Evolutionary conservation across 352 stramenopile genomes (phyloP), one percentile per base, ranked within the genome.

Genomic region (Peronospora farinosa): DNA sequence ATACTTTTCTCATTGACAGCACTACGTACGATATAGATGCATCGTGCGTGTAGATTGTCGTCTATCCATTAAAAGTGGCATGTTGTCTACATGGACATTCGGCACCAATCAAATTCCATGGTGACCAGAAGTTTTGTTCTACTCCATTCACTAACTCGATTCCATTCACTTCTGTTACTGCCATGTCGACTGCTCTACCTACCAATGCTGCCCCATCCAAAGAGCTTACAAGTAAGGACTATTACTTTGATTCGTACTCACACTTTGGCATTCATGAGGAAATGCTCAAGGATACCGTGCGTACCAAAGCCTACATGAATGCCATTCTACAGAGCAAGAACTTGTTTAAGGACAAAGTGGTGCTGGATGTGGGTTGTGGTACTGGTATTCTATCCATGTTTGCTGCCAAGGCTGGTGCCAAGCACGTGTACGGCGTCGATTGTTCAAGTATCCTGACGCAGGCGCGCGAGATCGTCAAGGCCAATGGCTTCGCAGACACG

Each of bases 231-330:
- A 96, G 84, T 67, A 96, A 96, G 69, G 94, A 98, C 76, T 98
- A 98, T 62, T 98, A 98, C 68, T 98, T 98, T 77, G 92, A 98
- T 73, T 97, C 90, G 43, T 99, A 99, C 69, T 96, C 92, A 38
- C 95, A 99, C 74, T 97, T 98, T 74, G 91, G 92, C 32, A 99
- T 99, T 62, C 95, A 98, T 72, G 92, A 99, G 67, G 95, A 98
- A 73, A 98, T 98, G 96, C 75, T 98, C 21, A 98, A 98, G 57
- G 95, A 99, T 61, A 77, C 95, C 49, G 95, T 98, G 19, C 89
- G 96, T 36, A 98, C 96, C 27, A 83, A 95, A 44, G 95, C 93
- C 12, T 99, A 99, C 67, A 96, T 97, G 83, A 96, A 97, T 67
- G 91, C 93, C 35, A 98, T 99, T 51, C 63, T 98, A 36, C 81